Evolutionary conservation across 1,284 basidiomycete genomes (phyloP).

Genomic region (Tausonia pullulans): DNA sequence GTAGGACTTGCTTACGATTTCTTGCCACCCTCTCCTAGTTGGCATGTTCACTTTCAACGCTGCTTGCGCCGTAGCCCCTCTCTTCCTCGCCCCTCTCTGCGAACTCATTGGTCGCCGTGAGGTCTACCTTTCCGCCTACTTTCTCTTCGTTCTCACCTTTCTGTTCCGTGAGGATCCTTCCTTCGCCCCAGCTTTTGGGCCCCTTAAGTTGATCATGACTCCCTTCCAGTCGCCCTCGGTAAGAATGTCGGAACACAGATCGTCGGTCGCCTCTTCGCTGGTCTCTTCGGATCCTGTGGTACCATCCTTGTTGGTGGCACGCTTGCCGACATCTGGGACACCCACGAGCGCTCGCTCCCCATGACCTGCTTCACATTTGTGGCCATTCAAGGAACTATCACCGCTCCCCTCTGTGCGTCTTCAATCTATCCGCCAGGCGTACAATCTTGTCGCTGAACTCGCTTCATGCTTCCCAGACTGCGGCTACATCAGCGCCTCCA

Average conservation of each 20-base stretch:
- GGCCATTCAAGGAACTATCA: slow-evolving; percentile 24
- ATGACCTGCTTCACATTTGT: slow-evolving; percentile 30
- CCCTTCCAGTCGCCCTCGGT: slow-evolving; percentile 23
- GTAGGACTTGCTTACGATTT: slow-evolving; percentile 7
- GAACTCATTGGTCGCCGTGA: slow-evolving; percentile 29
- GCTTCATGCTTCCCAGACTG: slow-evolving; percentile 16
- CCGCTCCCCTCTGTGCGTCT: slow-evolving; percentile 19
- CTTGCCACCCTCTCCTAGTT: not conserved
- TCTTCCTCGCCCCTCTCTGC: slow-evolving; percentile 30
- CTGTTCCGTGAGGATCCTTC: slow-evolving; percentile 21
- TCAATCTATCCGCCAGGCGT: too few species aligned
- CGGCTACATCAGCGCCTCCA: slow-evolving; percentile 26
- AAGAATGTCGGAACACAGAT: slow-evolving; percentile 29
- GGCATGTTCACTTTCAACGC: slow-evolving; percentile 21
- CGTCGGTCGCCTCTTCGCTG: slow-evolving; percentile 27
- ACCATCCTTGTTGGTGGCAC: slow-evolving; percentile 25
- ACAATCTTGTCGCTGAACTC: not conserved
- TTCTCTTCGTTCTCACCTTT: slow-evolving; percentile 25
- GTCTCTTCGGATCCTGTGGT: slow-evolving; percentile 29
- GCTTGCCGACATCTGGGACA: slow-evolving; percentile 24
- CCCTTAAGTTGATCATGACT: not conserved
- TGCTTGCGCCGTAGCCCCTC: slow-evolving; percentile 23
- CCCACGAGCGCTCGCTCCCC: slow-evolving; percentile 26
- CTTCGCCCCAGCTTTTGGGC: not conserved
- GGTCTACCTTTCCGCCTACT: slow-evolving; percentile 29